These are phyloP conservation scores for Tephrocybe sp. DNA, from an alignment of 768 basidiomycete genomes.

Conservation along the genomic window DNA sequence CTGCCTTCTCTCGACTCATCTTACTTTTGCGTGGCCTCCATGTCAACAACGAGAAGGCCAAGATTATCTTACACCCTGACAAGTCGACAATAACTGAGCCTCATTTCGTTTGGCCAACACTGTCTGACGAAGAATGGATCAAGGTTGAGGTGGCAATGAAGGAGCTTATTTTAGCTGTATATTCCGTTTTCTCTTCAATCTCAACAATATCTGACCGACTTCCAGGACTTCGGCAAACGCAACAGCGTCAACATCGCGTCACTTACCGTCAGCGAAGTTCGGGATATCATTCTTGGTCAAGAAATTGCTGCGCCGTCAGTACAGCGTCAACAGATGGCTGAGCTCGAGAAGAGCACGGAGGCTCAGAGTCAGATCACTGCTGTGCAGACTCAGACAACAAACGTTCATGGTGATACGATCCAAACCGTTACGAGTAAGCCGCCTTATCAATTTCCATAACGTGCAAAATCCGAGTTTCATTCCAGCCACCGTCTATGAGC, in stretches of 20 bases:
- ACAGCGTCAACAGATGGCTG: constrained; percentile 99
- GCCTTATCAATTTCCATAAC: neutral
- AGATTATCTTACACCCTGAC: constrained; percentile 96
- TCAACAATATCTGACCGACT: constrained; percentile 6
- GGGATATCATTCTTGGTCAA: constrained; percentile 98
- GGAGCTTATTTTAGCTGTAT: constrained; percentile 86
- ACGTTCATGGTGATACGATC: constrained; percentile 94
- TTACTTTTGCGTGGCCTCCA: constrained; percentile 95
- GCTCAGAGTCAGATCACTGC: constrained; percentile 95
- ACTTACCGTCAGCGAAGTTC: constrained; percentile 91
- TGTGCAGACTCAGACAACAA: constrained; percentile 96
- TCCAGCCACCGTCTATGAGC: constrained; percentile 92
- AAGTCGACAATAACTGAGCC: constrained; percentile 96
- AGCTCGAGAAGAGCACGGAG: constrained; percentile 94
- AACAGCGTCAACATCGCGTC: constrained; percentile 99
- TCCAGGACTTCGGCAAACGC: constrained; percentile 93
- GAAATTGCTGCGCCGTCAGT: constrained; percentile 95
- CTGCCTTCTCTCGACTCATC: constrained; percentile 97
- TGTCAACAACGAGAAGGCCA: constrained; percentile 99
- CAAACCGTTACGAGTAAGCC: constrained; percentile 86
- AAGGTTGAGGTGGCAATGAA: constrained; percentile 99
- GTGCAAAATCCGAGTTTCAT: constrained; percentile 4
- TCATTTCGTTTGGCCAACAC: constrained; percentile 96
- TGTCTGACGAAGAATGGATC: constrained; percentile 96
- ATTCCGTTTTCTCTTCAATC: constrained; percentile 19